Base-by-base conservation (phyloP, 2,329 filamentous ascomycete species). In the Cytospora paraplurivora region DNA sequence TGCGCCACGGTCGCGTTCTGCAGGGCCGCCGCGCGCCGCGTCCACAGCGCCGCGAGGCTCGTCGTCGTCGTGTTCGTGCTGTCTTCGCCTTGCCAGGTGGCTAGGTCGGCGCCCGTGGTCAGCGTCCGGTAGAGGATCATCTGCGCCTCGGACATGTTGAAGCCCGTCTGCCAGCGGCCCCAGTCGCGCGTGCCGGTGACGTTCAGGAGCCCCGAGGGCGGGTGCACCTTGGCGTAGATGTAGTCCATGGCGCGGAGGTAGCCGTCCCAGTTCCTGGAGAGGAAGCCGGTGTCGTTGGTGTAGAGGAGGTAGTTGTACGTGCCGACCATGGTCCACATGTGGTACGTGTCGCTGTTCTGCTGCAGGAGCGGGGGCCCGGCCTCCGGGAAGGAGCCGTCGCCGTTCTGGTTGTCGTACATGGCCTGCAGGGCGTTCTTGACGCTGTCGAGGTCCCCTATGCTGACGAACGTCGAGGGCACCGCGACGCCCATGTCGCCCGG, bases 401-500 rank as follows among this genome's bases (percentile, higher is more conserved):
- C 51, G 62, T 75, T 73, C 67, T 76, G 75, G 62, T 75, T 68
- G 55, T 75, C 62, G 59, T 84, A 82, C 69, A 76, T 72, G 41
- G 68, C 69, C 66, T 76, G 78, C 15, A 85, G 68, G 0, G 79
- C 79, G 55, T 81, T 81, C 54, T 76, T 75, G 19, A 84, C 74
- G 49, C 77, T 77, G 47, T 81, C 74, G 3, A 83, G 71, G 21
- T 82, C 80, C 32, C 81, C 79, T 0, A 80, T 81, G 7, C 80
- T 81, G 3, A 84, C 78, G 17, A 81, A 78, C 1, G 82, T 75
- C 8, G 75, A 77, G 1, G 82, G 82, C 0, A 82, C 77, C 0
- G 81, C 79, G 53, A 85, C 82, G 3, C 80, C 79, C 77, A 86
- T 82, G 67, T 86, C 84, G 3, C 83, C 84, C 2, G 84, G 81